phyloP scores from a whole-genome alignment of 176 grass and related monocot genomes.

The Zoysia japonica region DNA sequence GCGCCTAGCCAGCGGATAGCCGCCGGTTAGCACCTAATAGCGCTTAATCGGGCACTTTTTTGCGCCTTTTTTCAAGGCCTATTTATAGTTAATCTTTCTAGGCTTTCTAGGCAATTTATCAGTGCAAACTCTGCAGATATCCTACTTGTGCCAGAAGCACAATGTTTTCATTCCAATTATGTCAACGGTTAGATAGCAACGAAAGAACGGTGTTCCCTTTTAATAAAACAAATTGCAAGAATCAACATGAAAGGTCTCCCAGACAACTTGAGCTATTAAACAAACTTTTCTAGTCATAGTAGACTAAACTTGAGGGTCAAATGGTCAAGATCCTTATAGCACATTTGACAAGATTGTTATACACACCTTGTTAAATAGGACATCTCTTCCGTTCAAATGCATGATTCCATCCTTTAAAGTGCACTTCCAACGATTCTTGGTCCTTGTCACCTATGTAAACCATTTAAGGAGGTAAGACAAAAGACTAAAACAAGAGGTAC shows the following conservation, averaged over 20 bases:
- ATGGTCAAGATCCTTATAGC: not conserved
- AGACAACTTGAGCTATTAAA: not conserved
- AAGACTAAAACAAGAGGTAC: conserved; percentile 5
- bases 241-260: not conserved
- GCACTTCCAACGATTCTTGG: conserved; percentile 86
- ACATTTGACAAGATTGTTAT: conserved; percentile 16
- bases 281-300: not conserved
- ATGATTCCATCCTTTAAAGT: conserved; percentile 83
- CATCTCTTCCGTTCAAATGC: conserved; percentile 73
- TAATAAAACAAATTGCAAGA: not conserved
- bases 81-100: not conserved
- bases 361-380: conserved; percentile 81
- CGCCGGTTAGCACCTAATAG: too few relatives aligned
- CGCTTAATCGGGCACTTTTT: too few relatives aligned
- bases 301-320: not conserved
- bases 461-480: conserved; percentile 31
- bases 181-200: not conserved
- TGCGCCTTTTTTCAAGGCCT: not conserved
- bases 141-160: not conserved
- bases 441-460: conserved; percentile 65
- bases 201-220: not conserved
- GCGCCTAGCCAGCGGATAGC: too few relatives aligned
- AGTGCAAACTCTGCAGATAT: not conserved
- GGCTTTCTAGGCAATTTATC: not conserved
- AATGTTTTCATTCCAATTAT: not conserved